phyloP scores from a whole-genome alignment of 805 yeast species.

The Ogataea pilisensis region DNA sequence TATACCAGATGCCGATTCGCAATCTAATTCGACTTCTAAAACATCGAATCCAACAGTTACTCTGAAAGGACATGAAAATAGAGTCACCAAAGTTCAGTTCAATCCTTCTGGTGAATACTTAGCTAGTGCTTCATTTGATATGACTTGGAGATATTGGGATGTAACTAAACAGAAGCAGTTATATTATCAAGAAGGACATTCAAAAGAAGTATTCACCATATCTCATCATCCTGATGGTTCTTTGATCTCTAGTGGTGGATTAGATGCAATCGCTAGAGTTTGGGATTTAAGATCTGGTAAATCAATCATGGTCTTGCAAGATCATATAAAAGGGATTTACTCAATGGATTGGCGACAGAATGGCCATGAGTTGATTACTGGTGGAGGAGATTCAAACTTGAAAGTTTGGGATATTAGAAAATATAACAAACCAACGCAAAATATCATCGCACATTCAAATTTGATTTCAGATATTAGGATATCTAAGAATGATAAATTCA shows the following conservation, averaged over 20 bases:
- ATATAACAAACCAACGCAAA: constrained; percentile 31
- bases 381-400: constrained; percentile 75
- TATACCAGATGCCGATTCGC: background rate
- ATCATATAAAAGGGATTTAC: constrained; percentile 72
- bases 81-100: constrained; percentile 58
- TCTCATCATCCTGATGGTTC: constrained; percentile 76
- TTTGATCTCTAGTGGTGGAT: constrained; percentile 69
- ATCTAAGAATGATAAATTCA: constrained; percentile 36
- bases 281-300: constrained; percentile 89
- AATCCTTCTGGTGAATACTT: constrained; percentile 59
- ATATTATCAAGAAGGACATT: constrained; percentile 80
- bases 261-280: constrained; percentile 65
- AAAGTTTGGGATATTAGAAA: constrained; percentile 83
- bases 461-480: constrained; percentile 65
- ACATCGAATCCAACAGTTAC: constrained; percentile 3
- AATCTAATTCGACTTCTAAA: background rate
- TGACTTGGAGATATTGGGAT: constrained; percentile 91
- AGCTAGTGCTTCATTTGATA: constrained; percentile 75
- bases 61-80: constrained; percentile 42
- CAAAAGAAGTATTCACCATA: constrained; percentile 61
- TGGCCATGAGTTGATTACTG: constrained; percentile 75
- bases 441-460: constrained; percentile 70
- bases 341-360: constrained; percentile 70
- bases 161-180: constrained; percentile 44
- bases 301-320: constrained; percentile 49